A percentile compares a stretch with the other conserved stretches of the same genome.
phyloP scores from a whole-genome alignment of 768 basidiomycete species.

The Gelatoporia subvermispora region DNA sequence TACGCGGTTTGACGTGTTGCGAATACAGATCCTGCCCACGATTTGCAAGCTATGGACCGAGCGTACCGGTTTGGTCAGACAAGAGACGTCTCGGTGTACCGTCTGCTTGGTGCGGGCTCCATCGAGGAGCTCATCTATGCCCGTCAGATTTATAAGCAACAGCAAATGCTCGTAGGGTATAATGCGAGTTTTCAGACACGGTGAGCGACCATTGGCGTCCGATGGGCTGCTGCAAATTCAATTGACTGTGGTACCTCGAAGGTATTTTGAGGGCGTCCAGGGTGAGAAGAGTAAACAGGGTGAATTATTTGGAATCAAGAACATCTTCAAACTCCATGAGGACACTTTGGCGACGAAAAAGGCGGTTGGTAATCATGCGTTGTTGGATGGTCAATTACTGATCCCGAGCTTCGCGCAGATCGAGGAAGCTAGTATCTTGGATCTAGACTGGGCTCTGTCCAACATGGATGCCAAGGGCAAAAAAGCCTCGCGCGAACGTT shows the following conservation, averaged over 20 bases:
- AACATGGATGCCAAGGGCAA: conserved; percentile 45
- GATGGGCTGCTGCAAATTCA: not conserved
- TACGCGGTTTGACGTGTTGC: not conserved
- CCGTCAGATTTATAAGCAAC: conserved; percentile 89
- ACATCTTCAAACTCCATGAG: conserved; percentile 80
- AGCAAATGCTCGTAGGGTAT: conserved; percentile 90
- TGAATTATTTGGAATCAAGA: conserved; percentile 81
- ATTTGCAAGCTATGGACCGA: conserved; percentile 87
- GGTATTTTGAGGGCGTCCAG: conserved; percentile 81
- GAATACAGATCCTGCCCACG: conserved; percentile 84
- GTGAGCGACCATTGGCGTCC: conserved; percentile 25
- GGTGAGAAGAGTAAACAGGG: conserved; percentile 71
- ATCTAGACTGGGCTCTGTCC: conserved; percentile 78
- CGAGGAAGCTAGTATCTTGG: conserved; percentile 65
- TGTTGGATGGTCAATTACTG: not conserved
- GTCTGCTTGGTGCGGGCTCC: conserved; percentile 81
- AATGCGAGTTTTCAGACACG: conserved; percentile 79
- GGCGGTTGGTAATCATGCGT: conserved; percentile 41
- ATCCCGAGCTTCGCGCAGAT: conserved; percentile 44
- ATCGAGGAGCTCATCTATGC: conserved; percentile 87
- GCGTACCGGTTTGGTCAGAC: conserved; percentile 86
- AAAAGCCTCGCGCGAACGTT: conserved; percentile 17
- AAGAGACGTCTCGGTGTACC: conserved; percentile 79
- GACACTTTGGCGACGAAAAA: conserved; percentile 66
- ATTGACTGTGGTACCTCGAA: conserved; percentile 19